phyloP scores from a whole-genome alignment of 2,329 filamentous ascomycete species.

The Achaetomium macrosporum region DNA sequence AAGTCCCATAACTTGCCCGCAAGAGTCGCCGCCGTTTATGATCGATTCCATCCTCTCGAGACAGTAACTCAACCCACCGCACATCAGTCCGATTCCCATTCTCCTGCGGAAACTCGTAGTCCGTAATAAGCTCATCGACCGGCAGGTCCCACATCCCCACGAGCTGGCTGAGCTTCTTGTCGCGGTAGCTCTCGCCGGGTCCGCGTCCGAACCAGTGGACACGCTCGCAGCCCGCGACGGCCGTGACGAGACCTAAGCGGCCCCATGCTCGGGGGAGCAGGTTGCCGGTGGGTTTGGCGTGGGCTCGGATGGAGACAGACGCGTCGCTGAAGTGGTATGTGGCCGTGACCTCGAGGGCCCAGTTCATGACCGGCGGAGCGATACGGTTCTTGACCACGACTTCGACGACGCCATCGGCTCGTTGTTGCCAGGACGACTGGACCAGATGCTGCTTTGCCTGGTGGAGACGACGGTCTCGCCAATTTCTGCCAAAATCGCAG shows the following conservation, averaged over 20 bases:
- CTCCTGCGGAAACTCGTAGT: constrained; percentile 66
- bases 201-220: constrained; percentile 63
- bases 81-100: constrained; percentile 59
- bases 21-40: constrained; percentile 28
- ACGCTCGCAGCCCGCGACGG: constrained; percentile 32
- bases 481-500: constrained; percentile 50
- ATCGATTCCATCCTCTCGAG: not conserved
- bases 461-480: constrained; percentile 44
- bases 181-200: constrained; percentile 59
- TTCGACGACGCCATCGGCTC: constrained; percentile 30
- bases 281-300: constrained; percentile 41
- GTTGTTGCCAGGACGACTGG: constrained; percentile 29
- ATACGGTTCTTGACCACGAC: constrained; percentile 48
- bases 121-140: constrained; percentile 49
- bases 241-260: constrained; percentile 55
- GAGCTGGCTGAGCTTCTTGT: constrained; percentile 57
- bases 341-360: constrained; percentile 46
- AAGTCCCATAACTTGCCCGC: constrained; percentile 40
- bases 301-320: constrained; percentile 44
- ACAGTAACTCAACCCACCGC: constrained; percentile 50
- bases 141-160: constrained; percentile 47
- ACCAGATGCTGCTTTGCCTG: constrained; percentile 41
- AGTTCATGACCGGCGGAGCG: constrained; percentile 58
- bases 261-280: constrained; percentile 53
- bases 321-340: constrained; percentile 50